Base-by-base conservation (phyloP, 2,329 filamentous ascomycete genomes). In the Coniochaeta sp. region DNA sequence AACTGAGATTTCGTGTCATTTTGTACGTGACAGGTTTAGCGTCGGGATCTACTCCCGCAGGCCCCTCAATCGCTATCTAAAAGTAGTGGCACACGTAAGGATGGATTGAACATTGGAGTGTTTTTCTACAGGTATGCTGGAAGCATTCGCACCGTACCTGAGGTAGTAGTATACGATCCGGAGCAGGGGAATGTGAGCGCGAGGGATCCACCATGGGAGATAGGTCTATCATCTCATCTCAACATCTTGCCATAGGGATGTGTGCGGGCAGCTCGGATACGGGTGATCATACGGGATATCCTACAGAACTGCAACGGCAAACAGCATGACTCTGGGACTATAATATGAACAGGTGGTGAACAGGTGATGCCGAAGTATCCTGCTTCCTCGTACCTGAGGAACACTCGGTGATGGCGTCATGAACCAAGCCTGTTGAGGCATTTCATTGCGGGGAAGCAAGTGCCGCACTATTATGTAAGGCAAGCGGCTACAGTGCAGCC, bases 371-470 rank as follows among this genome's bases (percentile, higher is more conserved):
- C 24, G 47, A 52, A 52, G 47, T 24, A 28, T 52, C 47, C 47
- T 31, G 24, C 22, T 12, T 24, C 47, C 6, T 52, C 22, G 47
- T 31, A 28, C 47, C 47, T 31, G 47, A 31, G 26, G 24, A 31
- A n/a, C n/a, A 52, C 22, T 52, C 11, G 47, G 47, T 52, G 47
- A 52, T 52, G 47, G 47, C 47, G 47, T 52, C 47, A 52, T 52
- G 16, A 52, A n/a, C 47, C 47, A 52, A 52, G 31, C 47, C 47
- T 52, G 47, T 52, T 52, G 47, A 52, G 47, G 47, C 47, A 52
- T 52, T 52, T 52, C 22, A n/a, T 22, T 52, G 47, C 47, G 47
- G 47, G 47, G 47, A n/a, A 52, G 47, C 24, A 31, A 24, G 43
- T 47, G 24, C 43, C 19, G 24, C 47, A n/a, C 47, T 31, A 52